Conservation (phyloP, 2,329 filamentous ascomycete genomes). For the Balansia obtecta region DNA sequence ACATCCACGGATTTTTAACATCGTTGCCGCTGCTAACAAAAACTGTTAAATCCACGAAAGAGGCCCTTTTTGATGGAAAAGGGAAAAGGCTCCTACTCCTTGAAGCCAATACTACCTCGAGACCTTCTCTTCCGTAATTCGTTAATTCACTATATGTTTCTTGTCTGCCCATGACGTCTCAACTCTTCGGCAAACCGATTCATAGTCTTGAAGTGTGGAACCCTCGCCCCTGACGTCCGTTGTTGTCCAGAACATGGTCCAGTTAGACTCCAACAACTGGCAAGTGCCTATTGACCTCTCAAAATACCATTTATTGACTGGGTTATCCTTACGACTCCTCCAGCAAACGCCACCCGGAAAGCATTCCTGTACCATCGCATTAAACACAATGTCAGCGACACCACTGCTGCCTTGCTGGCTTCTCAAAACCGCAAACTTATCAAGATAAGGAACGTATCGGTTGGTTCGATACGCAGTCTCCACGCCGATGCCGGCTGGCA, state of each 20-base stretch:
- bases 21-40: too few relatives aligned
- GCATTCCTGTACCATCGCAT: constrained; percentile 81
- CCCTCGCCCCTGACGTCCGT: constrained; percentile 44
- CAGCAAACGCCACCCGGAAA: constrained; percentile 86
- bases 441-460: constrained; percentile 79
- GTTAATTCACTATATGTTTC: constrained; percentile 44
- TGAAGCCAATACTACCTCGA: neutral
- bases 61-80: too few relatives aligned
- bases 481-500: constrained; percentile 46
- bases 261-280: constrained; percentile 71
- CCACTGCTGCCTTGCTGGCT: constrained; percentile 81
- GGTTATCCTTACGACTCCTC: constrained; percentile 81
- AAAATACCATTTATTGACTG: constrained; percentile 99
- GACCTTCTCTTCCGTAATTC: neutral
- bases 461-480: constrained; percentile 40
- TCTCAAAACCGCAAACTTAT: constrained; percentile 92
- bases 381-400: constrained; percentile 92
- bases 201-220: constrained; percentile 53
- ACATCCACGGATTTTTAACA: too few relatives aligned
- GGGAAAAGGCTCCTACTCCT: neutral
- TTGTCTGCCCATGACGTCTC: constrained; percentile 51
- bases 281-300: constrained; percentile 74
- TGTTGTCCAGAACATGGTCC: constrained; percentile 99
- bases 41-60: too few relatives aligned
- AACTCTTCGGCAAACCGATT: constrained; percentile 57